Evolutionary conservation across 257 asterid species (phyloP).

Genomic region (Salvia miltiorrhiza): DNA sequence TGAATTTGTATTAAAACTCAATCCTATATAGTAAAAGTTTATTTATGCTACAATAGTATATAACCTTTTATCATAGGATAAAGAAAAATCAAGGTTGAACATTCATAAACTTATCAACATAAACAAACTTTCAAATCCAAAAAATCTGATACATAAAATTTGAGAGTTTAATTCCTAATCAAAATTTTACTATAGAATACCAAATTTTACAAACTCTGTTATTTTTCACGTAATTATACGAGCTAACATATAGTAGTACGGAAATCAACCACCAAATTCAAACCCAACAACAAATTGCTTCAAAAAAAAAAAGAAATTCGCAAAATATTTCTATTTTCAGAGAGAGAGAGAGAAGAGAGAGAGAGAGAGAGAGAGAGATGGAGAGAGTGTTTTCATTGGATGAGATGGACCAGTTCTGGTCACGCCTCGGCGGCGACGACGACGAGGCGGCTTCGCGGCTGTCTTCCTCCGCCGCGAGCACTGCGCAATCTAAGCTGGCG

Average conservation of each 20-base stretch:
- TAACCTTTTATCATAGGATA: too few species aligned
- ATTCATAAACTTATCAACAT: background rate
- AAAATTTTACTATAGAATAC: too few species aligned
- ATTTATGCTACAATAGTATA: too few species aligned
- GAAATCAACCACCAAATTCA: background rate
- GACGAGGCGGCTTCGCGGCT: conserved; percentile 20
- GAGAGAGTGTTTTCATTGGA: conserved; percentile 76
- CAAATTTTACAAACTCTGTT: too few species aligned
- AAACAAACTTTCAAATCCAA: background rate
- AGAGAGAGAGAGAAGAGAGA: background rate
- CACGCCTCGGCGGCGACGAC: conserved; percentile 28
- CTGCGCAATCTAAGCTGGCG: conserved; percentile 34
- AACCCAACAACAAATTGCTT: background rate
- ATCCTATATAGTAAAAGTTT: too few species aligned
- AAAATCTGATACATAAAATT: too few species aligned
- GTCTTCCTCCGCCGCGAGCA: conserved; percentile 31
- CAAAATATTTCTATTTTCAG: background rate
- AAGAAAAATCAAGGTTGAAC: background rate
- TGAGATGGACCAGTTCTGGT: conserved; percentile 64
- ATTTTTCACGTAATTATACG: background rate
- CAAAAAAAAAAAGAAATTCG: too few species aligned
- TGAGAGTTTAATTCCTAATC: too few species aligned
- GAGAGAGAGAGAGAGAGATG: conserved; percentile 36
- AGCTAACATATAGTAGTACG: background rate
- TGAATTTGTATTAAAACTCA: too few species aligned